These are phyloP conservation scores for Acarospora socialis DNA, from an alignment of 2,329 filamentous ascomycete genomes.

Conservation along the genomic window DNA sequence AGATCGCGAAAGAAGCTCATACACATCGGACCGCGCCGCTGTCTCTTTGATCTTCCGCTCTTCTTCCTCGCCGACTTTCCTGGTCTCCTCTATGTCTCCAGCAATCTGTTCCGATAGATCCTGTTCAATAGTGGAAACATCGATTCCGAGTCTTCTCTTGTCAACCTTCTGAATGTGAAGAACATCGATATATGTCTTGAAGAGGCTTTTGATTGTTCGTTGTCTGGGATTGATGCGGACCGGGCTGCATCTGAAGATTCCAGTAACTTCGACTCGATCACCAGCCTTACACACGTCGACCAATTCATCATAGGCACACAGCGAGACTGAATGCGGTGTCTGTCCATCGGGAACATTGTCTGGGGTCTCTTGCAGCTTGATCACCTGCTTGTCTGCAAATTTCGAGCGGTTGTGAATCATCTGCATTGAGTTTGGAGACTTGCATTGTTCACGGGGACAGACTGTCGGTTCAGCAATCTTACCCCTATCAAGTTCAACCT, in stretches of 20 bases:
- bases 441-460: slow-evolving; percentile 71
- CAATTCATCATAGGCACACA: slow-evolving; percentile 91
- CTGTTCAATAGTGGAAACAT: slow-evolving; percentile 74
- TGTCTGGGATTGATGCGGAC: slow-evolving; percentile 90
- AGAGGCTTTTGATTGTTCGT: slow-evolving; percentile 81
- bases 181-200: slow-evolving; percentile 96
- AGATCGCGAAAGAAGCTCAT: slow-evolving; percentile 80
- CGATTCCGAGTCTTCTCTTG: slow-evolving; percentile 83
- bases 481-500: slow-evolving; percentile 83
- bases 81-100: slow-evolving; percentile 65
- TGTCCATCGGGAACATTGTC: slow-evolving; percentile 90
- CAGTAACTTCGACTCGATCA: slow-evolving; percentile 88
- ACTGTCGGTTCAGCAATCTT: slow-evolving; percentile 89
- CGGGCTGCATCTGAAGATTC: slow-evolving; percentile 89
- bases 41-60: slow-evolving; percentile 77
- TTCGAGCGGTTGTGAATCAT: slow-evolving; percentile 91
- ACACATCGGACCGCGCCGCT: slow-evolving; percentile 69
- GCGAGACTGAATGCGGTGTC: slow-evolving; percentile 90
- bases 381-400: slow-evolving; percentile 96
- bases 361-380: slow-evolving; percentile 95
- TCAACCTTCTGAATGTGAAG: slow-evolving; percentile 94
- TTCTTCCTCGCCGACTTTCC: slow-evolving; percentile 73
- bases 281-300: slow-evolving; percentile 97
- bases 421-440: slow-evolving; percentile 88
- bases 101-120: slow-evolving; percentile 59